Conservation (phyloP, 495 filamentous ascomycete species). For the Evansstolkia leycettana region DNA sequence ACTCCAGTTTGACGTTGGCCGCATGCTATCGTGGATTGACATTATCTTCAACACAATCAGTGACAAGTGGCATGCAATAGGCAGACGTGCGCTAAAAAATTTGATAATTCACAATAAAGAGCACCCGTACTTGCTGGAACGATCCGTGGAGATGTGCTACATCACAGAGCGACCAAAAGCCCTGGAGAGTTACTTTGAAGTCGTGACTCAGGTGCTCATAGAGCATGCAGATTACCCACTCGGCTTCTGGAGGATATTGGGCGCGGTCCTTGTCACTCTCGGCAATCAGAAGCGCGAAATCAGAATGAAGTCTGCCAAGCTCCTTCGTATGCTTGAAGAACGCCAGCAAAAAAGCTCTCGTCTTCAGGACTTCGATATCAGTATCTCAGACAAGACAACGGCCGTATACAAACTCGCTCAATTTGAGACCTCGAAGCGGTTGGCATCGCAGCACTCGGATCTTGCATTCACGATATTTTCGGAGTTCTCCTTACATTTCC, state of each 20-base stretch:
- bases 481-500: conserved; percentile 87
- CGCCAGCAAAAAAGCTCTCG: conserved; percentile 75
- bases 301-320: conserved; percentile 73
- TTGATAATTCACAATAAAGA: conserved; percentile 83
- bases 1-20: conserved; percentile 80
- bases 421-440: conserved; percentile 83
- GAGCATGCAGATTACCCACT: conserved; percentile 67
- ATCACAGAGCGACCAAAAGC: conserved; percentile 55
- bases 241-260: conserved; percentile 83
- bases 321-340: conserved; percentile 74
- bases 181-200: conserved; percentile 89
- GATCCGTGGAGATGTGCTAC: conserved; percentile 84
- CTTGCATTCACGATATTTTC: conserved; percentile 89
- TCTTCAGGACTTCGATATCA: conserved; percentile 94
- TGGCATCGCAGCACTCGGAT: conserved; percentile 80
- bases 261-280: conserved; percentile 77
- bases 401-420: conserved; percentile 96
- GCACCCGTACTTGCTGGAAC: conserved; percentile 68
- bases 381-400: conserved; percentile 94
- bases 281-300: conserved; percentile 83
- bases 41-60: conserved; percentile 83
- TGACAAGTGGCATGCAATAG: conserved; percentile 86
- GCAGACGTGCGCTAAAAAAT: conserved; percentile 79
- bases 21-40: conserved; percentile 90
- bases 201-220: conserved; percentile 73